Evolutionary conservation across 2,329 filamentous ascomycete genomes (phyloP).

Genomic region (Whalleya microplaca): DNA sequence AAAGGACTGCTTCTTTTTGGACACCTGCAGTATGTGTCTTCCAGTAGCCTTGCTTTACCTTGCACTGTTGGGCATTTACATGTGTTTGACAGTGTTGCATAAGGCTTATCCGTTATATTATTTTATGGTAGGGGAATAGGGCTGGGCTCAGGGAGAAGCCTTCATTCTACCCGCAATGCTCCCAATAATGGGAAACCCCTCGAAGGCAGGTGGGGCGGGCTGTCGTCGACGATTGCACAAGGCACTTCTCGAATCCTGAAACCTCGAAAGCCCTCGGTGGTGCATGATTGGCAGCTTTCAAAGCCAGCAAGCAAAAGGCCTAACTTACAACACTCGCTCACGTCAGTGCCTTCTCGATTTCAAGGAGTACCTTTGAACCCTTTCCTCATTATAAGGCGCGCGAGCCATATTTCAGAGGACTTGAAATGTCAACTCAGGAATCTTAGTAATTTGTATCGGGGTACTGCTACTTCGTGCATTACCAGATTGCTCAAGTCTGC

Average conservation of each 20-base stretch:
- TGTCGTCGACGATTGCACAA: not conserved
- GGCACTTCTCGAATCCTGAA: conserved; percentile 5
- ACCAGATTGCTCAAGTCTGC: not conserved
- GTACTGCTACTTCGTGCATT: not conserved
- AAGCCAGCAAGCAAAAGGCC: not conserved
- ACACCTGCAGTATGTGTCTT: not conserved
- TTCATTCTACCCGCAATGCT: not conserved
- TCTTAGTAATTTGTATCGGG: not conserved
- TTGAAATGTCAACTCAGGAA: not conserved
- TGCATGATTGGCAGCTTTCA: not conserved
- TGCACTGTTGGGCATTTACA: not conserved
- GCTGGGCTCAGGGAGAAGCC: not conserved
- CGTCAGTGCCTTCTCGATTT: conserved; percentile 7
- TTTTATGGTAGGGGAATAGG: not conserved
- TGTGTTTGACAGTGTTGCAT: not conserved
- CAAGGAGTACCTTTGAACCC: not conserved
- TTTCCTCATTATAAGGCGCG: conserved; percentile 8
- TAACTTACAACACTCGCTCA: conserved; percentile 7
- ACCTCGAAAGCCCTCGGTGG: conserved; percentile 2
- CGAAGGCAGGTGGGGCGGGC: not conserved
- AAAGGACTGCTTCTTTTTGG: not conserved
- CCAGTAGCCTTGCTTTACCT: not conserved
- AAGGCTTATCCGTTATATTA: not conserved
- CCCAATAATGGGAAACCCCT: not conserved
- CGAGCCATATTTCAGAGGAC: not conserved